These are phyloP conservation scores for Solanum dulcamara DNA, from an alignment of 257 asterid species.

Conservation along the genomic window DNA sequence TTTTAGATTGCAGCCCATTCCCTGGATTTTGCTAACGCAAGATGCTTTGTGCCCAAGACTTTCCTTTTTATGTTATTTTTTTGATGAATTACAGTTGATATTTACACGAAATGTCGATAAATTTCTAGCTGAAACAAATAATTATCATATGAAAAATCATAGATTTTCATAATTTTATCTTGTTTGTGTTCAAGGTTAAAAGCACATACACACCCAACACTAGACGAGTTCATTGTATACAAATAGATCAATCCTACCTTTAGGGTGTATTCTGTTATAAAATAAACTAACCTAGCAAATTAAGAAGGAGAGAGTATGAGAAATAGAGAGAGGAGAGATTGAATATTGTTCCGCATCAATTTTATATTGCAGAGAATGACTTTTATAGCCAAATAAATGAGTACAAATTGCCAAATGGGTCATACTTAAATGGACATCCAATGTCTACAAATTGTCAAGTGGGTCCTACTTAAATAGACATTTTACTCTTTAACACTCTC, in stretches of 20 bases:
- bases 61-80: background rate
- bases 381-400: no score
- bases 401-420: no score
- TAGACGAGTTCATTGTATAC: background rate
- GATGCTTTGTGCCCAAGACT: accelerated
- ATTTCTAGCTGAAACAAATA: background rate
- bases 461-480: no score
- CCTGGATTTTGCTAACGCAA: accelerated
- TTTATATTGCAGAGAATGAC: no score
- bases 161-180: background rate
- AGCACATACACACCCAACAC: background rate
- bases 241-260: background rate
- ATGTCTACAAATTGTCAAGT: no score
- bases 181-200: background rate
- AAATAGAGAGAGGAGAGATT: no score
- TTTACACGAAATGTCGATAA: background rate
- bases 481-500: no score
- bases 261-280: no score
- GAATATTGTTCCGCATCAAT: no score
- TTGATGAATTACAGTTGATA: background rate
- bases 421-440: no score
- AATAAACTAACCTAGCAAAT: no score
- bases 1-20: background rate
- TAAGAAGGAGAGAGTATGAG: no score
- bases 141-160: background rate